Conservation (phyloP, 148 eudicot genomes). For the Rhododendron mucronatum region DNA sequence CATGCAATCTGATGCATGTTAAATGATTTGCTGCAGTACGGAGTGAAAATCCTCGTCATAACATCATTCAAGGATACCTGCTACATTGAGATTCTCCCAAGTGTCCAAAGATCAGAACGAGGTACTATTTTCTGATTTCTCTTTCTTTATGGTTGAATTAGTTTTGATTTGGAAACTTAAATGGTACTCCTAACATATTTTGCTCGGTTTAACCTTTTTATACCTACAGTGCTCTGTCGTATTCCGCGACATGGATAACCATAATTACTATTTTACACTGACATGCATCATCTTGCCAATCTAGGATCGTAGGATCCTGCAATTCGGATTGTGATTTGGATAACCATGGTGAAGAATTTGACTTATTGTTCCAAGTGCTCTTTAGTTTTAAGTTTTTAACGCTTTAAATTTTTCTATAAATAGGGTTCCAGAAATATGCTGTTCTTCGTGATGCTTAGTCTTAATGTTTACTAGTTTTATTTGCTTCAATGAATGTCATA, state of each 20-base stretch:
- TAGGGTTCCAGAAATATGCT: background rate
- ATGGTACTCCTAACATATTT: background rate
- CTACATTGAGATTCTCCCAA: constrained; percentile 89
- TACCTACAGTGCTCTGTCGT: background rate
- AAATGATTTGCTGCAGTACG: constrained; percentile 62
- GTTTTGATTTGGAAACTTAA: background rate
- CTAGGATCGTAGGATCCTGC: background rate
- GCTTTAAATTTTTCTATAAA: background rate
- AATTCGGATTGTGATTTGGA: background rate
- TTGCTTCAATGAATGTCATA: constrained; percentile 4
- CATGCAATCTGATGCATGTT: constrained; percentile 5
- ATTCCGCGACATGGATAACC: background rate
- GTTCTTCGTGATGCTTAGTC: background rate
- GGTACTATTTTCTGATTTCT: constrained; percentile 30
- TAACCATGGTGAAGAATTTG: background rate
- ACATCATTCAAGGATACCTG: constrained; percentile 95
- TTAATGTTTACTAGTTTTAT: background rate
- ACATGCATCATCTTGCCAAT: background rate
- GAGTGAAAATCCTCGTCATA: constrained; percentile 74
- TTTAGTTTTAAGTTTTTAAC: background rate
- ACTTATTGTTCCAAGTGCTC: background rate
- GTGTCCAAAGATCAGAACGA: constrained; percentile 74
- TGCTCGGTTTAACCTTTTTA: background rate
- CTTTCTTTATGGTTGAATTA: background rate
- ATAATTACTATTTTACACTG: background rate